Evolutionary conservation across 495 filamentous ascomycete genomes (phyloP).

Genomic region (Oidiodendron maius): DNA sequence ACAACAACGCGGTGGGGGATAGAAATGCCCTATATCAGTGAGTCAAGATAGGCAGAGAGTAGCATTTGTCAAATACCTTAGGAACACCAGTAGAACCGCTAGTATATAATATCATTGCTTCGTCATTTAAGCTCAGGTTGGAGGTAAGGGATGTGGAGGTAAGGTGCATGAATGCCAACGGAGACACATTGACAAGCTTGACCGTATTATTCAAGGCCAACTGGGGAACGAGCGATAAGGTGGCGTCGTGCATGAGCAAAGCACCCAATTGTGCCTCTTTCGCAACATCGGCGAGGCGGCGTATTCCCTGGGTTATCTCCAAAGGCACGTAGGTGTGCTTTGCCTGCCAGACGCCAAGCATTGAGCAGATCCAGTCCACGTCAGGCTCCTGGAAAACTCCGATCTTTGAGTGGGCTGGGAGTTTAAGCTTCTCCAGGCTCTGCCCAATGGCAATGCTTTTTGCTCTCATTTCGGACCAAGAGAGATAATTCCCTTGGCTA

Average conservation of each 20-base stretch:
- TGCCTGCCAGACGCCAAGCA: slow-evolving; percentile 45
- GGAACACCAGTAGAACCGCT: slow-evolving; percentile 93
- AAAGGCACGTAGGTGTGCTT: slow-evolving; percentile 48
- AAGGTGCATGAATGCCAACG: neutral
- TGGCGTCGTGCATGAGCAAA: slow-evolving; percentile 4
- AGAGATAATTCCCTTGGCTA: too few relatives aligned
- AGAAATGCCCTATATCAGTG: too few relatives aligned
- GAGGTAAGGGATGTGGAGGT: neutral
- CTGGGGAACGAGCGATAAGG: neutral
- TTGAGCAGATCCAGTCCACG: slow-evolving; percentile 40
- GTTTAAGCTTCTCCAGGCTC: too few relatives aligned
- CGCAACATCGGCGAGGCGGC: slow-evolving; percentile 16
- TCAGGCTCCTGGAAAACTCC: slow-evolving; percentile 28
- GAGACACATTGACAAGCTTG: neutral
- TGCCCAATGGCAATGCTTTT: too few relatives aligned
- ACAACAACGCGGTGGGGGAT: slow-evolving; percentile 62
- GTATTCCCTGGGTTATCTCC: slow-evolving; percentile 30
- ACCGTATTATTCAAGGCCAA: neutral
- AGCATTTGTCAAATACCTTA: too few relatives aligned
- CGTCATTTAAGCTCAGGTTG: neutral
- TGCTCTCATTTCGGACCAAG: too few relatives aligned
- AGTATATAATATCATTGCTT: slow-evolving; percentile 92
- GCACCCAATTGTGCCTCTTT: neutral
- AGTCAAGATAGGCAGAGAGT: too few relatives aligned
- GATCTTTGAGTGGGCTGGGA: too few relatives aligned